Percentiles rank a stretch among this genome's conserved stretches.
Evolutionary conservation across 1,284 basidiomycete genomes (phyloP).

Genomic region (Laetiporus sulphureus): DNA sequence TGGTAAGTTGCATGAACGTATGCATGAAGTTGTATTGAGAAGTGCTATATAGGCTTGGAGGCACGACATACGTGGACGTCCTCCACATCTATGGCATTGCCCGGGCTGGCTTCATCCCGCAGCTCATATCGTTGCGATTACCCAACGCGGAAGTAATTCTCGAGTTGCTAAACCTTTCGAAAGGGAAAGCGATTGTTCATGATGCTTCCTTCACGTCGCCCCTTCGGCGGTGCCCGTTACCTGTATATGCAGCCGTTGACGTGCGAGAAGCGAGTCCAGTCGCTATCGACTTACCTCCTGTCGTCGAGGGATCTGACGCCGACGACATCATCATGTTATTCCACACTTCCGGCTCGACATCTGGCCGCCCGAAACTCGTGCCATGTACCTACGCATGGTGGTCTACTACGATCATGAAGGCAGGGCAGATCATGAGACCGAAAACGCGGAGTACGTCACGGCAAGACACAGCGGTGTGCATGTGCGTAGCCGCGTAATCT

Average conservation of each 20-base stretch:
- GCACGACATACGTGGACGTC: conserved; percentile 60
- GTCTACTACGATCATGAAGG: conserved; percentile 22
- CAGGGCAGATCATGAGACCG: conserved; percentile 16
- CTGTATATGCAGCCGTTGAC: conserved; percentile 37
- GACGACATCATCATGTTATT: conserved; percentile 57
- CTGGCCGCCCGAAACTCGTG: conserved; percentile 67
- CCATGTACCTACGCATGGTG: conserved; percentile 47
- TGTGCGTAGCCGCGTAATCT: conserved; percentile 20
- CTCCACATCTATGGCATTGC: conserved; percentile 67
- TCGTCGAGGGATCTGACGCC: conserved; percentile 29
- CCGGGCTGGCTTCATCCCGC: conserved; percentile 65
- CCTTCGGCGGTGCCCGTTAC: conserved; percentile 37
- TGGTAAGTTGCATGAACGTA: conserved; percentile 38
- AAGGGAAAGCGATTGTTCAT: conserved; percentile 54
- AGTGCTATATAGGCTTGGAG: conserved; percentile 44
- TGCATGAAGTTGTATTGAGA: conserved; percentile 9
- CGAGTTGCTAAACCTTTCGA: conserved; percentile 51
- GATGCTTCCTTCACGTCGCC: conserved; percentile 40
- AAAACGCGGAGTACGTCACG: conserved; percentile 20
- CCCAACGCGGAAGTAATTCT: conserved; percentile 62
- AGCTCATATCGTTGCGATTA: conserved; percentile 64
- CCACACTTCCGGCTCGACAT: conserved; percentile 71
- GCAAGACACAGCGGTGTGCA: conserved; percentile 50
- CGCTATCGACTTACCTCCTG: conserved; percentile 35
- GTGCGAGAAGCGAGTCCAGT: conserved; percentile 31